Evolutionary conservation across 1,284 basidiomycete genomes (phyloP), one percentile per base, ranked within the genome.

Genomic region (Pisolithus thermaeus): DNA sequence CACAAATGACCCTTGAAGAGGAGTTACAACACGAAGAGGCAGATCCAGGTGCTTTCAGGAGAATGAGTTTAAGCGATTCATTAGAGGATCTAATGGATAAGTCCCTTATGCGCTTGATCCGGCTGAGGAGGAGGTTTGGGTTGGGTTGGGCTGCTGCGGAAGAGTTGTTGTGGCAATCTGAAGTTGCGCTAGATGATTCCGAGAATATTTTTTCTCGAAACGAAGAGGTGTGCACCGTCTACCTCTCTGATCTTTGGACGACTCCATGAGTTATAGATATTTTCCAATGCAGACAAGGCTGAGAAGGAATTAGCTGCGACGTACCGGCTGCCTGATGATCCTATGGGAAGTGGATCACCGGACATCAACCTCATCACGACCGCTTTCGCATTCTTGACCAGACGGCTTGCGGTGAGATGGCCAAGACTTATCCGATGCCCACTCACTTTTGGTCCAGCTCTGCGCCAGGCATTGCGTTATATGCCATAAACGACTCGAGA

Each of bases 101-200:
- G 43, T 66, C 72, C 6, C 74, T 84, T 49, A 57, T 81, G 37
- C 73, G 70, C 41, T 58, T 83, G n/a, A 63, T 84, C 9, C 74
- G 75, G 51, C 59, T 80, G 7, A 68, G 82, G 47, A 58, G 73
- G 37, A 69, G 69, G 57, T 80, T 79, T 56, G 67, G 67, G 1
- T 64, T 85, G 5, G 80, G 80, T 32, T 85, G 83, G 83, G 79
- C 81, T 7, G 80, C 78, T 11, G 82, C 82, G 5, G 83, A 85
- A 56, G 51, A 72, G n/a, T 66, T 84, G 28, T 62, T 72, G 35
- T 64, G 69, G 51, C 70, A 75, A 58, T 65, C 73, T 4, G 79
- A 81, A 60, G 72, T 66, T 47, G 64, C 64, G 27, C 83, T 84
- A 60, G 61, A 60, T 47, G 63, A 59, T 27, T 63, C 72, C 3